Evolutionary conservation across 371 early-diverging fungal species (phyloP), one percentile per base, ranked within the genome.

Genomic region (Apophysomyces sp.): DNA sequence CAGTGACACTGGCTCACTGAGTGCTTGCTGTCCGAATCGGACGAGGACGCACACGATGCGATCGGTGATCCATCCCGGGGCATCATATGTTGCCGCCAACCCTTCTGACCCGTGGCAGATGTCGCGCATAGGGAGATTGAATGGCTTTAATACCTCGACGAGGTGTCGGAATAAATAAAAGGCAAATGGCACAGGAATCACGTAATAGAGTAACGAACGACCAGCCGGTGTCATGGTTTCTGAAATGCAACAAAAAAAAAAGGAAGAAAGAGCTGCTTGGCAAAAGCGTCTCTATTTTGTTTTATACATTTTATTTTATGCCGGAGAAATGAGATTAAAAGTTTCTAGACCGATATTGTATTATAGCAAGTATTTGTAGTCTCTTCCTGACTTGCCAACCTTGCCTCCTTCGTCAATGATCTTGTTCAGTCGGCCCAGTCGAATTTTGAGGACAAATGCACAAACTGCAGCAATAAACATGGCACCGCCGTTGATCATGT

Each of bases 401-500:
- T 55, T 51, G 32, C 30, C 62, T 26, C 30, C 53, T 8, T 51
- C 32, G 37, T 73, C 70, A n/a, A 78, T 78, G 15, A 57, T 55
- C 18, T 60, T 63, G 61, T 80, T 80, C 8, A 72, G 40, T 15
- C 40, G 57, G 4, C 65, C 58, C 8, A 80, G 54, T 41, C 67
- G 66, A 13, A 64, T 36, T 39, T 75, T 64, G 15, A 80, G 65
- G 0, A 66, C 31, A 11, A 75, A 26, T 12, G 80, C 80, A 58
- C 69, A 60, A 9, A 72, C 9, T 9, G 77, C 77, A 28, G 80
- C 77, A 18, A 80, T 27, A n/a, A 80, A 57, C 80, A 80, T 80
- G 11, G 77, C 74, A 6, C 74, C 73, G 18, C 77, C 80, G 16
- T 75, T 75, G 27, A 80, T 67, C 80, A 80, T 80, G 32, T 80